phyloP scores from a whole-genome alignment of 345 rosid genomes.

The Pistacia vera region DNA sequence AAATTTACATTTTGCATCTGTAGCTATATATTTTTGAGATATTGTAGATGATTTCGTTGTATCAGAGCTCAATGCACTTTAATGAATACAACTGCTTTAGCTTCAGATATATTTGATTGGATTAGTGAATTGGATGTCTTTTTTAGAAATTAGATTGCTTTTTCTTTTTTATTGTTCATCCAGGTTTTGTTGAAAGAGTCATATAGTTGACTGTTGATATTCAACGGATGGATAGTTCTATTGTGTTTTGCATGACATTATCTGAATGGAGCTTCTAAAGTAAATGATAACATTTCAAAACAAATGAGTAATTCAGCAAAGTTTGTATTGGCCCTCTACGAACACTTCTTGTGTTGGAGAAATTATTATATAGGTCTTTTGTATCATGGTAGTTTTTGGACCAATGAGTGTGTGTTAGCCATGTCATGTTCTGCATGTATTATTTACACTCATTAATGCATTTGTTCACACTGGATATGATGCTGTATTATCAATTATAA shows the following conservation, averaged over 20 bases:
- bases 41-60: neutral
- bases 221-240: neutral
- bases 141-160: neutral
- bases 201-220: neutral
- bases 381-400: neutral
- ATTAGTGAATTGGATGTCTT: neutral
- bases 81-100: neutral
- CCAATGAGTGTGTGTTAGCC: neutral
- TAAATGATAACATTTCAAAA: neutral
- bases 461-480: neutral
- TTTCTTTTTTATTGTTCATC: neutral
- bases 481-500: neutral
- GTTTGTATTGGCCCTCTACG: neutral
- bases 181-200: neutral
- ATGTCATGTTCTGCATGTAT: neutral
- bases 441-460: neutral
- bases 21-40: neutral
- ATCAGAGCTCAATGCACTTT: neutral
- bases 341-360: neutral
- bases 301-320: neutral
- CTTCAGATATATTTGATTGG: conserved; percentile 3
- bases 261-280: neutral
- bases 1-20: neutral
- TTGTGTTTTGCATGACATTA: neutral
- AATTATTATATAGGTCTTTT: neutral